These are phyloP conservation scores for Zopfochytrium polystomum DNA, from an alignment of 371 early-diverging fungal species.

Conservation along the genomic window DNA sequence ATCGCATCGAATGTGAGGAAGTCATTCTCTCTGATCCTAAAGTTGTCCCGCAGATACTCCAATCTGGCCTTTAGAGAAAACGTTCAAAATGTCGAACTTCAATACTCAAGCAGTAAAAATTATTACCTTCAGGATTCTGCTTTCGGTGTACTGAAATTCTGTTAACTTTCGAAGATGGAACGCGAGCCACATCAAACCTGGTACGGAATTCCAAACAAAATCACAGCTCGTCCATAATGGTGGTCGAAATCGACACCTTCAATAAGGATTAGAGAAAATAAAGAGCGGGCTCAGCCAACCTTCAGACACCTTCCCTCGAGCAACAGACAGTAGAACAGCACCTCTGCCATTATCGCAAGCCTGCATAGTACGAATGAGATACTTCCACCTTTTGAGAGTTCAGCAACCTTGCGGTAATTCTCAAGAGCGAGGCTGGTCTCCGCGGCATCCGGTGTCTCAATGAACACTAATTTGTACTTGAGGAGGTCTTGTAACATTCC, in stretches of 20 bases:
- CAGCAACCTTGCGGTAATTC: constrained; percentile 78
- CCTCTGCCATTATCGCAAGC: constrained; percentile 99
- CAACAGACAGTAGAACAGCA: constrained; percentile 89
- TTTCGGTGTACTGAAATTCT: constrained; percentile 99
- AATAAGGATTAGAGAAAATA: no score
- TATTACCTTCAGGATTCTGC: constrained; percentile 80
- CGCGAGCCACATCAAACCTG: no score
- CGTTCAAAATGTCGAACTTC: not conserved
- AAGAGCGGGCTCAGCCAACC: no score
- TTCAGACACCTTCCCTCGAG: constrained; percentile 99
- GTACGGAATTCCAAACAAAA: constrained; percentile 99
- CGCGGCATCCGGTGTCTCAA: constrained; percentile 99
- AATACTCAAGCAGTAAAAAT: constrained; percentile 1
- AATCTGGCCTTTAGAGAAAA: constrained; percentile 71
- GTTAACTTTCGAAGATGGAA: no score
- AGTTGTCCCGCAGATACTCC: constrained; percentile 91
- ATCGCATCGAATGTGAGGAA: constrained; percentile 99
- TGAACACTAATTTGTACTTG: constrained; percentile 88
- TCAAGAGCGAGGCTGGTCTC: constrained; percentile 96
- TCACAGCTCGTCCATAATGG: constrained; percentile 94
- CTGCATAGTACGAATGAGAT: constrained; percentile 22
- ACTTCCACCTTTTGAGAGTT: not conserved
- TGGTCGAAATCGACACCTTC: constrained; percentile 99
- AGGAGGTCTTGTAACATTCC: constrained; percentile 91
- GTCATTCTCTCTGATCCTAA: constrained; percentile 95